Percentiles rank a stretch among this genome's conserved stretches.
These are phyloP conservation scores for Colletotrichum gloeosporioides DNA, from an alignment of 2,329 filamentous ascomycete species.

Conservation along the genomic window DNA sequence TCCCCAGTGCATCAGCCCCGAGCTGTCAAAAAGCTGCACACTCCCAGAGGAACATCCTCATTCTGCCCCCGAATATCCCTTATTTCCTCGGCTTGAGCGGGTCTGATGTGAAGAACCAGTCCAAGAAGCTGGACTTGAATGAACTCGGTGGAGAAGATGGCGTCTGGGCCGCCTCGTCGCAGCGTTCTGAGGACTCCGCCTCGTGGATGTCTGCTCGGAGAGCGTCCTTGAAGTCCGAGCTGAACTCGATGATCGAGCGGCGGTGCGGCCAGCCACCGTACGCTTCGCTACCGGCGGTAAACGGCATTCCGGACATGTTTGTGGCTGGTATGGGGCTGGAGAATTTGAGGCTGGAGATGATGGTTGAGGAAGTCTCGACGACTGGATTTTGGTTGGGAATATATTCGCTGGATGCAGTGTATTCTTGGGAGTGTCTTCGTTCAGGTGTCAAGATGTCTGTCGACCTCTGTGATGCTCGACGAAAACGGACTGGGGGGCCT, in stretches of 20 bases:
- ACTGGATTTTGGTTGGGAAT: neutral
- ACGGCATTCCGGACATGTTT: conserved; percentile 1
- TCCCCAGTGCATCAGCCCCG: neutral
- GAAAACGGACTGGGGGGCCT: neutral
- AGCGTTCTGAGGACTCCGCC: neutral
- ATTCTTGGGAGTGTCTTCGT: neutral
- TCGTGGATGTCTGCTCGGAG: conserved; percentile 18
- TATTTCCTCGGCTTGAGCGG: neutral
- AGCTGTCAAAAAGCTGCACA: neutral
- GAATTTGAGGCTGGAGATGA: neutral
- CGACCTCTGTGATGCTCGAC: rapidly evolving
- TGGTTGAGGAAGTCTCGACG: neutral
- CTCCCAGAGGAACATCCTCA: neutral
- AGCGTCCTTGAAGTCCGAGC: conserved; percentile 7
- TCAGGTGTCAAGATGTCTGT: neutral
- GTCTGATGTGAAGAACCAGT: neutral
- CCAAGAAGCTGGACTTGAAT: neutral
- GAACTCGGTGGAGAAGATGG: neutral
- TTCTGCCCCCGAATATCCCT: neutral
- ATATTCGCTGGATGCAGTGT: neutral
- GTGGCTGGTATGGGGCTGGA: neutral
- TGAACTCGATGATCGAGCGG: neutral
- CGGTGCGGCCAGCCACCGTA: neutral
- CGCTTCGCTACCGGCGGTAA: conserved; percentile 9
- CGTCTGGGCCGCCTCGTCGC: neutral